Evolutionary conservation across 192 early-diverging fungal species (phyloP), one percentile per base, ranked within the genome.

Genomic region (Chytriomyces confervae): DNA sequence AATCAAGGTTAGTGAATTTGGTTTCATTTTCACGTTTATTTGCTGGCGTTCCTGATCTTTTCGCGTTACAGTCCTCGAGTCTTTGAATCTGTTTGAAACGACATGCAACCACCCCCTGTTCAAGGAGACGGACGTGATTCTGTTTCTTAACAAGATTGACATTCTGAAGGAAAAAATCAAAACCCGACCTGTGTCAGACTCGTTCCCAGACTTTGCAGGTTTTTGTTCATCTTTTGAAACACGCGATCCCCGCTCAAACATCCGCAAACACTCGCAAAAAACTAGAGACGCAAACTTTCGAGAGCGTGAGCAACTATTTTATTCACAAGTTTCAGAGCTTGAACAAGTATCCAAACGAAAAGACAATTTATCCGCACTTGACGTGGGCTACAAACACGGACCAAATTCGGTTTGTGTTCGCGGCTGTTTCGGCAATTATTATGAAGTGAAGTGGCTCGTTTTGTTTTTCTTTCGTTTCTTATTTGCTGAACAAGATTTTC

Each of bases 1-100:
- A 91, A 91, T 82, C 79, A 88, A 72, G 63, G 88, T 72, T 57
- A 86, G 88, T 24, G 82, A 89, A 27, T 84, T 91, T 44, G 91
- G 87, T 50, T 82, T 91, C 79, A 75, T 79, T 9, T 87, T 84
- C 5, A 47, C 89, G 7, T 88, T 89, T 20, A 57, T n/a, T 57
- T 13, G 1, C 53, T 57, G 3, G 13, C 72, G 86, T 89, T 50
- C 87, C 87, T 57, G 79, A 76, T 5, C 76, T 88, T 36, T 81
- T 82, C 46, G 91, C 89, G 29, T 84, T 91, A 69, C 86, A 77
- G 60, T 81, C 16, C 63, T 82, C 18, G 82, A 84, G 36, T 57
- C 79, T 5, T 47, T 84, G 61, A 57, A 50, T 16, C 67, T 84
- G 6, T 84, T 84, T 51, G 79, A 86, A 20, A 36, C 66, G 51